Base-by-base conservation (phyloP, 345 rosid species). In the Aquilaria sinensis region DNA sequence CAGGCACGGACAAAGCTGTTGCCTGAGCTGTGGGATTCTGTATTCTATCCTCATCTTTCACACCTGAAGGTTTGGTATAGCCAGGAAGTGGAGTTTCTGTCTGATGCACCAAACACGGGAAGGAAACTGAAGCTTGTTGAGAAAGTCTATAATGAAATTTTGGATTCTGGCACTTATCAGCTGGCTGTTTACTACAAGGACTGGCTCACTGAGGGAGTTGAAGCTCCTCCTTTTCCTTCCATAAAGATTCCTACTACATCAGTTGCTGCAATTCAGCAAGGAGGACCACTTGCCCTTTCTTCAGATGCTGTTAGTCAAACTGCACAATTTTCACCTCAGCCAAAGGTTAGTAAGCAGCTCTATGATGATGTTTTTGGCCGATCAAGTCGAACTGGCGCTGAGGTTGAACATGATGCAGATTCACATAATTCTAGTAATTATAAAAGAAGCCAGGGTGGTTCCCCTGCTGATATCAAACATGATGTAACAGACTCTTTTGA, bases 181-280 rank as follows among this genome's bases (percentile, higher is more conserved):
- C 73, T 83, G 64, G 85, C 89, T 63, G 68, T 57, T 64, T 86
- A 86, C 77, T 86, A 83, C 84, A 81, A 73, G 81, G 84, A 80
- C 53, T 83, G 92, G 92, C 84, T 86, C 51, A 67, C 78, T 5
- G 87, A 73, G 55, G 83, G 83, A 7, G 47, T 77, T 37, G 85
- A 81, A 72, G 78, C 71, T 70, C 85, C 92, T 34, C 32, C 82
- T 3, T 31, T 83, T 61, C 92, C 92, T 70, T 70, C 75, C 0
- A 65, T 86, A 62, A 61, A 29, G 57, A 55, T 83, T 57, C 89
- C 89, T 11, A 64, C 76, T 23, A 52, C 64, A 12, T 74, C 86
- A 51, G 57, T 72, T 61, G 69, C 15, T 45, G 69, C 62, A 43
- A 57, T 62, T 60, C 72, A 58, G 59, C 67, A 47, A 15, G 63